Evolutionary conservation across 495 filamentous ascomycete genomes (phyloP).

Genomic region (Lineolata rhizophorae): DNA sequence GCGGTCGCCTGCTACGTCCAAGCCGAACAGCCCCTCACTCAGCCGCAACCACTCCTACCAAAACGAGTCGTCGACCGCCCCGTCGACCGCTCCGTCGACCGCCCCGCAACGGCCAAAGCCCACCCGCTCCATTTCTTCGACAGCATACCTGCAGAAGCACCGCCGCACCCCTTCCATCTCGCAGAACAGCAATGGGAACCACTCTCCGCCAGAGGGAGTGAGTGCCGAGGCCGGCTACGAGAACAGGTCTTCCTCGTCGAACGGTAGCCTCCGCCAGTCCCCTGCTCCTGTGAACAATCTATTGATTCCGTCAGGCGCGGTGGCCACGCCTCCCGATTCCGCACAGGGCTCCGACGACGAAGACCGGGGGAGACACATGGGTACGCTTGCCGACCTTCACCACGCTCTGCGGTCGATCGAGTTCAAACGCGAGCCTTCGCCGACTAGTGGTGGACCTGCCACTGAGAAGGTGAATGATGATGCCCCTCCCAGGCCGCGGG

Average conservation of each 20-base stretch:
- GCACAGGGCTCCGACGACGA: constrained; percentile 65
- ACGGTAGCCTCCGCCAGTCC: too few relatives aligned
- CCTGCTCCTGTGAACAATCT: too few relatives aligned
- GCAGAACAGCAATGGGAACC: constrained; percentile 24
- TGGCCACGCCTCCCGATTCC: constrained; percentile 80
- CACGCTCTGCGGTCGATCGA: constrained; percentile 42
- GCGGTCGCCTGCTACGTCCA: constrained; percentile 54
- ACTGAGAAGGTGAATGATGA: too few relatives aligned
- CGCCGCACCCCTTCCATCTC: constrained; percentile 37
- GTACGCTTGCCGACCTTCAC: constrained; percentile 57
- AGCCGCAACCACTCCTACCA: constrained; percentile 33
- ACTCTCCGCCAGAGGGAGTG: too few relatives aligned
- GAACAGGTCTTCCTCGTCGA: too few relatives aligned
- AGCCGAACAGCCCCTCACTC: constrained; percentile 36
- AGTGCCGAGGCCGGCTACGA: too few relatives aligned
- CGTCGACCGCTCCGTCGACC: constrained; percentile 14
- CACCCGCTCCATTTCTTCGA: constrained; percentile 57
- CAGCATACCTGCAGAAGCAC: constrained; percentile 48
- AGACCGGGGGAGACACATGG: constrained; percentile 34
- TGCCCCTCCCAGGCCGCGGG: too few relatives aligned
- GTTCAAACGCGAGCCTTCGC: constrained; percentile 18
- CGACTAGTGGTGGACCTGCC: constrained; percentile 8
- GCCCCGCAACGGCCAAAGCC: constrained; percentile 25
- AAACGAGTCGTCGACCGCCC: constrained; percentile 20
- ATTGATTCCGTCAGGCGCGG: constrained; percentile 52